Evolutionary conservation across 2,329 filamentous ascomycete genomes (phyloP), one percentile per base, ranked within the genome.

Genomic region (Ascochyta rabiei): DNA sequence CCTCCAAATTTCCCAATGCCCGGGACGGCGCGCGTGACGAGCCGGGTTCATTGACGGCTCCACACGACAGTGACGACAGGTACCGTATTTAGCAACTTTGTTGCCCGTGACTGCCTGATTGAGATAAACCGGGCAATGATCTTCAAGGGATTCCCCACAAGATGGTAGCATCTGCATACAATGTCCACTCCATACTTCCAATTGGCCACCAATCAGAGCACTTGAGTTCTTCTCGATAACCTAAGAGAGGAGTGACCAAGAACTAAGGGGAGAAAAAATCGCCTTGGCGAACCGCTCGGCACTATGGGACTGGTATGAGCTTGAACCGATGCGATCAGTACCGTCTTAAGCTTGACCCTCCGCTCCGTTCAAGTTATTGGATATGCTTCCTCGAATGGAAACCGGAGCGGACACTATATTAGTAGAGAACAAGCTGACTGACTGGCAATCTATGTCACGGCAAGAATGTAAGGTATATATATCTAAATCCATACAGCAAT

Each of bases 1-100:
- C 35, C 45, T 45, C 40, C 40, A 54, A 41, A 49, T 54, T 49
- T 40, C 30, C 45, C 52, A 45, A 54, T 54, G 52, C 52, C 52
- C 52, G 45, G 51, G 45, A 44, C 40, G 40, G 40, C 51, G 46
- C 51, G 45, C 45, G 45, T 54, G 52, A 54, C 46, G 23, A 12
- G 28, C 38, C 28, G 40, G 23, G 9, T 15, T 38, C 24, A 37
- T 19, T 24, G 33, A 38, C 39, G 34, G 44, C 39, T 48, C 52
- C 51, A 45, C 45, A 49, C n/a, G 2, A 28, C 13, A 19, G 33
- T 48, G 41, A 35, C 16, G n/a, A 38, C 9, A 31, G 21, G 9
- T 39, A 35, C 44, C 33, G 45, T 30, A 44, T 18, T 16, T 30
- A 30, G 43, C 35, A 49, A 41, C 40, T 37, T 18, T 46, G 26